phyloP scores from a whole-genome alignment of 148 eudicot species.

The Polygonum aviculare region DNA sequence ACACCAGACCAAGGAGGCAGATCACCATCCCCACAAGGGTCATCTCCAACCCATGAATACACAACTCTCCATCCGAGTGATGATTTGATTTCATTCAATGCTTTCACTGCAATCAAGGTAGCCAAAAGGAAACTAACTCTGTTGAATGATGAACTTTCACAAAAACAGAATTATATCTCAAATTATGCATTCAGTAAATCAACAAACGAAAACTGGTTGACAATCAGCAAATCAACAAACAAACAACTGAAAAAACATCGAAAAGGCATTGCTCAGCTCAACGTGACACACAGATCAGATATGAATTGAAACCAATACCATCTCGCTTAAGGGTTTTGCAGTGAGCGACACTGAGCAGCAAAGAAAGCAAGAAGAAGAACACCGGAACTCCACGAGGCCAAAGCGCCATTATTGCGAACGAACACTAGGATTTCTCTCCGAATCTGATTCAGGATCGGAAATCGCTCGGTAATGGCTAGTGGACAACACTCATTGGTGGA shows the following conservation, averaged over 20 bases:
- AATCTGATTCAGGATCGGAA: background rate
- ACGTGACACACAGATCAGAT: background rate
- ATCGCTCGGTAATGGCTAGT: background rate
- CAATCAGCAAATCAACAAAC: background rate
- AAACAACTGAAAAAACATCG: background rate
- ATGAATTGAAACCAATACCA: constrained; percentile 22
- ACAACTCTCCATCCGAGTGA: constrained; percentile 99
- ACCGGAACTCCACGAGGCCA: constrained; percentile 17
- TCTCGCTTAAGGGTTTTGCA: constrained; percentile 61
- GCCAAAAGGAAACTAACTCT: background rate
- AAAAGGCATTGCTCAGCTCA: background rate
- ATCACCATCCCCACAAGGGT: constrained; percentile 98
- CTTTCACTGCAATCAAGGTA: constrained; percentile 23
- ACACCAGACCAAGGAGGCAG: constrained; percentile 97
- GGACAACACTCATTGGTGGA: background rate
- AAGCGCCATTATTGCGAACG: constrained; percentile 21
- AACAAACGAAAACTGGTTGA: background rate
- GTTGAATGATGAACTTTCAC: background rate
- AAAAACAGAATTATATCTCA: background rate
- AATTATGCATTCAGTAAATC: background rate
- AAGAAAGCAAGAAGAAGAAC: constrained; percentile 19
- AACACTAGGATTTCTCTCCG: background rate
- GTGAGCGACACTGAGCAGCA: constrained; percentile 27
- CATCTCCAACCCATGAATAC: constrained; percentile 98
- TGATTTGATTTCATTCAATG: constrained; percentile 88